phyloP scores from a whole-genome alignment of 495 filamentous ascomycete species.

The Corynascus novoguineensis region DNA sequence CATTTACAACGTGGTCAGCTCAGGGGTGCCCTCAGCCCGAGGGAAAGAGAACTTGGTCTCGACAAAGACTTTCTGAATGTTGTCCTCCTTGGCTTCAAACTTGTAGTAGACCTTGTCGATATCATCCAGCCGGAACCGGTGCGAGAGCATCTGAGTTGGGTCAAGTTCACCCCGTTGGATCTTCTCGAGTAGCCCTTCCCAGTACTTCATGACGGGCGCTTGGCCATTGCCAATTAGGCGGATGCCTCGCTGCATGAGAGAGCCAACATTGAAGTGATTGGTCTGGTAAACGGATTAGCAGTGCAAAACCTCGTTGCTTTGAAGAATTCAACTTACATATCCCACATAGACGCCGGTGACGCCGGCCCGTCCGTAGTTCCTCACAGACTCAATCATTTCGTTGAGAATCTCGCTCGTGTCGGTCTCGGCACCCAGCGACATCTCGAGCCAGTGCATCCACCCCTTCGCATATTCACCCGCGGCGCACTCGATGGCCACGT shows the following conservation, averaged over 20 bases:
- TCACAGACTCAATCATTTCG: conserved; percentile 75
- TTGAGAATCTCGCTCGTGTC: conserved; percentile 85
- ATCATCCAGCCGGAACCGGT: conserved; percentile 71
- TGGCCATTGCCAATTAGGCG: conserved; percentile 79
- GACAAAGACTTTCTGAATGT: conserved; percentile 67
- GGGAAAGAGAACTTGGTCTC: conserved; percentile 62
- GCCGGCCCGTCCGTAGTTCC: conserved; percentile 68
- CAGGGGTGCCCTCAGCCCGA: conserved; percentile 47
- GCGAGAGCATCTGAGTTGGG: conserved; percentile 72
- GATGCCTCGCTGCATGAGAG: conserved; percentile 82
- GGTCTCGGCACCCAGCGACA: conserved; percentile 68
- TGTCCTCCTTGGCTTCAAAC: conserved; percentile 63
- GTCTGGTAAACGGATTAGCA: conserved; percentile 41
- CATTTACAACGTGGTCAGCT: conserved; percentile 39
- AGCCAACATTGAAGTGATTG: conserved; percentile 77
- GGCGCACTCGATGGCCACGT: conserved; percentile 77
- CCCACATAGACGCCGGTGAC: conserved; percentile 80
- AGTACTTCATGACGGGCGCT: conserved; percentile 79
- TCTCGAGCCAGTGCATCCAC: conserved; percentile 73
- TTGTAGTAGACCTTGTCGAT: conserved; percentile 63
- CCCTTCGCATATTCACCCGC: conserved; percentile 83
- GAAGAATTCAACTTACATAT: conserved; percentile 53
- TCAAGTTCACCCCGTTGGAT: conserved; percentile 68
- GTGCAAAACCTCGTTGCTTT: background rate
- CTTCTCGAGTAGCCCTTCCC: conserved; percentile 65